Base-by-base conservation (phyloP, 2,329 filamentous ascomycete species). In the Arthroderma sp. region DNA sequence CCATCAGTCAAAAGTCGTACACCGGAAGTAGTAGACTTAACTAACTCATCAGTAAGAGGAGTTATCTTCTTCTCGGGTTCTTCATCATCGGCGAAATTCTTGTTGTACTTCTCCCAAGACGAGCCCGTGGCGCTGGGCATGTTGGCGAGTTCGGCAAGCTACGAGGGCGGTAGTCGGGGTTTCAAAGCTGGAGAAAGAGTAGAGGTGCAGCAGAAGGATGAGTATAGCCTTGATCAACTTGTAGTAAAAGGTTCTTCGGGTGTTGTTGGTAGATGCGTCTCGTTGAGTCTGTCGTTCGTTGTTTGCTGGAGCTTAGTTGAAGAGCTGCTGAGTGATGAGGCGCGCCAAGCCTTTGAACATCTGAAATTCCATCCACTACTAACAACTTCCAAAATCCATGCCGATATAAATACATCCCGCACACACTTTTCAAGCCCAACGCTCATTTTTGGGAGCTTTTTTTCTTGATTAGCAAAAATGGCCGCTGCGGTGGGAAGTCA, bases 31-130 rank as follows among this genome's bases (percentile, higher is more conserved):
- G 28, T 30, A 22, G 8, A 11, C 8, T 31, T 29, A 31, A 71
- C 83, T 54, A 76, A 95, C 89, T 96, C 91, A 72, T 96, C 91
- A 56, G 88, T 83, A 51, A 98, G 73, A 54, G 91, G 91, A 49
- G 87, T 89, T 63, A 98, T 98, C 79, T 98, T 98, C 82, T 98
- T 98, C 77, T 98, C 91, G 65, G 94, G 87, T 67, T 88, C 74
- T 66, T 96, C 91, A 59, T 98, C 91, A 62, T 98, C 91, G 62
- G 83, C 89, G 63, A 86, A 98, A 63, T 82, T 88, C 77, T 96
- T 95, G 72, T 85, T 78, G 75, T 94, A 96, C 74, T 96, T 96
- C 77, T 98, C 91, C 91, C 91, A 98, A 77, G 79, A 86, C 68
- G 76, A 71, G 65, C 91, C 91, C 59, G 83, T 94, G 68, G 91